These are phyloP conservation scores for Alternaria sp. DNA, from an alignment of 2,329 filamentous ascomycete genomes.

Conservation along the genomic window DNA sequence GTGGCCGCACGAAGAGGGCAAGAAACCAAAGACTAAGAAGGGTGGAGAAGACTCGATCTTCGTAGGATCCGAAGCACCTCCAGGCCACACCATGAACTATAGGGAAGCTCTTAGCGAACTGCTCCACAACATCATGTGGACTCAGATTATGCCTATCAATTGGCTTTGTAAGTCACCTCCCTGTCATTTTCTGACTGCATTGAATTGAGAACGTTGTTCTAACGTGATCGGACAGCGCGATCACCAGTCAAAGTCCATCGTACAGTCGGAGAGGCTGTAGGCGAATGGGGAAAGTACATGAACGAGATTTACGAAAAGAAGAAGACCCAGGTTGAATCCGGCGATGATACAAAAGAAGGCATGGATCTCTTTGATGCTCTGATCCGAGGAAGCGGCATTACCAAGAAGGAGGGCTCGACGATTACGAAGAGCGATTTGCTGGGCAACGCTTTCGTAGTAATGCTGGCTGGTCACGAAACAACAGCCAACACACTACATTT, in stretches of 20 bases:
- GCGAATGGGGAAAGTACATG: slow-evolving; percentile 75
- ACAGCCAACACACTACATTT: slow-evolving; percentile 80
- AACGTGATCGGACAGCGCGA: slow-evolving; percentile 25
- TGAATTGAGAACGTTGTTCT: not conserved
- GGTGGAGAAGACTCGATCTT: slow-evolving; percentile 39
- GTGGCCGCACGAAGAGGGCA: slow-evolving; percentile 67
- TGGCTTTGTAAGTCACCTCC: slow-evolving; percentile 57
- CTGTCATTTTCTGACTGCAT: not conserved
- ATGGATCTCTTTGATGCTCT: slow-evolving; percentile 65
- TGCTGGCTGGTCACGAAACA: slow-evolving; percentile 81
- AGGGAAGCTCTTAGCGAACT: slow-evolving; percentile 68
- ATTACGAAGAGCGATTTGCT: slow-evolving; percentile 65
- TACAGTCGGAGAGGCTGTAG: slow-evolving; percentile 62
- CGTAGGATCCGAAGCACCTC: slow-evolving; percentile 41
- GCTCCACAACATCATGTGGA: slow-evolving; percentile 69
- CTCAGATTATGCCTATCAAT: slow-evolving; percentile 68
- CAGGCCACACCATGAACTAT: slow-evolving; percentile 66
- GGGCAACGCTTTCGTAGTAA: slow-evolving; percentile 71
- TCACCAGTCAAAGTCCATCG: slow-evolving; percentile 58
- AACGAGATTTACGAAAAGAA: slow-evolving; percentile 72
- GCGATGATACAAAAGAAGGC: slow-evolving; percentile 49
- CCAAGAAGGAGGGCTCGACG: slow-evolving; percentile 42
- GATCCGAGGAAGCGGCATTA: slow-evolving; percentile 47
- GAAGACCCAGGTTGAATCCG: slow-evolving; percentile 53
- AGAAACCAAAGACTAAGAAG: slow-evolving; percentile 39